Evolutionary conservation across 2,329 filamentous ascomycete species (phyloP), one percentile per base, ranked within the genome.

Genomic region (Aspergillus phoenicis): DNA sequence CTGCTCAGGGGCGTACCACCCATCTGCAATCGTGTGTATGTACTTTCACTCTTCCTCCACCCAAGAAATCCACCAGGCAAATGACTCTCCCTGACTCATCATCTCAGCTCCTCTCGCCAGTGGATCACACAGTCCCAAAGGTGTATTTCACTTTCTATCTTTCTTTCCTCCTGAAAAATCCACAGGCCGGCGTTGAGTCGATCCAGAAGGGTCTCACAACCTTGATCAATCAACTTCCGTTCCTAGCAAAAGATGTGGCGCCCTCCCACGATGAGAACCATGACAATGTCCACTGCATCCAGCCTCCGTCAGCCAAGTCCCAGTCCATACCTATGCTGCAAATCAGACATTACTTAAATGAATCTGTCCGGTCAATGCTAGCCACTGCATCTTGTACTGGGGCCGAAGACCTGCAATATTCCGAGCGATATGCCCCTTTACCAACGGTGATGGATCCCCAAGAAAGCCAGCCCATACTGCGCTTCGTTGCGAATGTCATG

Each of bases 231-330:
- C n/a, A 2, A 4, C 7, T 55, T 22, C 52, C 52, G 2, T 33
- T 33, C 8, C 10, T 55, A 10, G 15, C 52, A 10, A 43, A 55
- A 4, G 52, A 55, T 33, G 52, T 55, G 24, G 26, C 17, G 1
- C 38, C 39, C 7, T 55, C 11, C 52, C 8, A 45, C n/a, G 24
- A 30, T 15, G 39, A 22, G 22, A 13, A 20, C 1, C 52, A 41
- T 8, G 52, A 55, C 15, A 55, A 55, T 20, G 52, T 45, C 38
- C 52, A 55, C 38, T 55, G 52, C 38, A 55, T 55, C n/a, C 52
- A 43, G 6, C 52, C 52, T 30, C 52, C 52, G 8, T 55, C 52
- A 11, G 6, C 24, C 11, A 5, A 24, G 11, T 43, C 52, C 4
- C 38, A 30, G 38, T 41, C 24, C 4, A 30, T 28, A 41, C 38